phyloP scores from a whole-genome alignment of 345 rosid genomes.

The Moricandia moricandioides region DNA sequence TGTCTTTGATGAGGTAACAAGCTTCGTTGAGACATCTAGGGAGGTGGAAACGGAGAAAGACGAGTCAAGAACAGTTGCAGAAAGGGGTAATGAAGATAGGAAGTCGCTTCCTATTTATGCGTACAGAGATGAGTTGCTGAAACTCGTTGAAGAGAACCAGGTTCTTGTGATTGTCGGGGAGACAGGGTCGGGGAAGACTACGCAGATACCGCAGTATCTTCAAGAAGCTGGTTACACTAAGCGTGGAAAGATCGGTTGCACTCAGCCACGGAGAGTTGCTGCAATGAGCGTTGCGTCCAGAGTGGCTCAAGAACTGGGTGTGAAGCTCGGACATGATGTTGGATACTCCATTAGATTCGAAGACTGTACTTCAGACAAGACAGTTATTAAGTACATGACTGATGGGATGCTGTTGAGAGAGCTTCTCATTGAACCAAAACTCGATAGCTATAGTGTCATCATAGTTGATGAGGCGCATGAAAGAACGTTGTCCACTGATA shows the following conservation, averaged over 20 bases:
- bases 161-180: constrained; percentile 93
- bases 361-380: constrained; percentile 90
- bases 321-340: constrained; percentile 92
- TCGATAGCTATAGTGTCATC: constrained; percentile 77
- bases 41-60: constrained; percentile 2
- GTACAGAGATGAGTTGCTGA: constrained; percentile 62
- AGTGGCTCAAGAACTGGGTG: constrained; percentile 89
- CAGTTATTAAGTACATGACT: constrained; percentile 86
- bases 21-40: neutral
- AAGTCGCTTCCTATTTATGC: constrained; percentile 69
- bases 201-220: constrained; percentile 91
- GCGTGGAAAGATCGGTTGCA: constrained; percentile 83
- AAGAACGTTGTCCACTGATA: constrained; percentile 91
- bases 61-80: neutral
- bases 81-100: constrained; percentile 48
- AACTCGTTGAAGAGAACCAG: constrained; percentile 68
- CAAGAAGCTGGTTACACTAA: constrained; percentile 86
- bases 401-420: constrained; percentile 96
- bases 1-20: constrained; percentile 23
- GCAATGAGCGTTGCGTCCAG: constrained; percentile 96
- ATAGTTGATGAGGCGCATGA: constrained; percentile 98
- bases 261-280: constrained; percentile 93
- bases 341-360: constrained; percentile 95
- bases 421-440: constrained; percentile 81
- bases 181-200: constrained; percentile 95